Evolutionary conservation across 2,329 filamentous ascomycete species (phyloP).

Genomic region (Davidsoniella eucalypti): DNA sequence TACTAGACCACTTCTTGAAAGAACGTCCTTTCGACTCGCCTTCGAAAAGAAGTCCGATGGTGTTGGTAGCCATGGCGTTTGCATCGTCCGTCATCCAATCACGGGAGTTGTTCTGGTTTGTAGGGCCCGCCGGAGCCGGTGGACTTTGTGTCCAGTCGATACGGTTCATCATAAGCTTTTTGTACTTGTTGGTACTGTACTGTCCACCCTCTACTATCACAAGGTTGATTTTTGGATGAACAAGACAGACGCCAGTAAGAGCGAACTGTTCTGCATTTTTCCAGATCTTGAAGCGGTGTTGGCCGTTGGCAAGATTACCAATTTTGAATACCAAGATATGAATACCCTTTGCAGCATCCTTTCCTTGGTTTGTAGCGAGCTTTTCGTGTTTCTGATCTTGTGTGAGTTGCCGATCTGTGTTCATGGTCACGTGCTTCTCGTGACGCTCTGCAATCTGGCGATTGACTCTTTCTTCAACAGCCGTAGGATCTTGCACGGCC

Average conservation of each 20-base stretch:
- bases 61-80: constrained; percentile 69
- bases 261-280: constrained; percentile 81
- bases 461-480: constrained; percentile 87
- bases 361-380: constrained; percentile 63
- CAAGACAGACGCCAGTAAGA: constrained; percentile 77
- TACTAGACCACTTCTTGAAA: constrained; percentile 78
- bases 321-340: constrained; percentile 80
- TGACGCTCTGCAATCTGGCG: constrained; percentile 79
- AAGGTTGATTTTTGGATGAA: constrained; percentile 77
- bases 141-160: constrained; percentile 91
- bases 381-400: constrained; percentile 82
- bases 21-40: constrained; percentile 65
- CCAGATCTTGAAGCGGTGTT: constrained; percentile 84
- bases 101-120: constrained; percentile 44
- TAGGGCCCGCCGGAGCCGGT: constrained; percentile 45
- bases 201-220: constrained; percentile 84
- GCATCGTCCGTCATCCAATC: constrained; percentile 66
- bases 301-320: constrained; percentile 73
- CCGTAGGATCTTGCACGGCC: constrained; percentile 86
- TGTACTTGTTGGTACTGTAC: constrained; percentile 69
- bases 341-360: constrained; percentile 75
- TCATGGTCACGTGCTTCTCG: constrained; percentile 58
- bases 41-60: constrained; percentile 75
- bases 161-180: constrained; percentile 82
- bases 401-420: constrained; percentile 73